phyloP scores from a whole-genome alignment of 345 rosid species.

The Cochlearia excelsa region DNA sequence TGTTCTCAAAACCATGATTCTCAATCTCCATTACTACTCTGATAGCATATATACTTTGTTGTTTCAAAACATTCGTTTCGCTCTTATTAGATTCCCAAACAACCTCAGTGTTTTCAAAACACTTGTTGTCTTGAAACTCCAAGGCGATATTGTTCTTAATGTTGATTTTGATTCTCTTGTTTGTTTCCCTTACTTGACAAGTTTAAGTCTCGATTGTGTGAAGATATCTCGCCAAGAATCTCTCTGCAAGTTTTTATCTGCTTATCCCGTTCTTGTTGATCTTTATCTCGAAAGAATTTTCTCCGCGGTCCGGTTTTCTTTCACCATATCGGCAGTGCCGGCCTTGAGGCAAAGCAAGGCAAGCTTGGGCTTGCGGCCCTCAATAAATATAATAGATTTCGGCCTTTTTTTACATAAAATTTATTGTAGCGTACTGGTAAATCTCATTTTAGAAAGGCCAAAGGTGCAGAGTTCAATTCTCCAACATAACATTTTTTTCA shows the following conservation, averaged over 20 bases:
- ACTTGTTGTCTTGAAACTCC: slow-evolving; percentile 15
- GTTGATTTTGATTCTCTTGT: slow-evolving; percentile 12
- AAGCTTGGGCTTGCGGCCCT: too few relatives aligned
- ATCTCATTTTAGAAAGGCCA: too few relatives aligned
- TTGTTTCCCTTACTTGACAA: slow-evolving; percentile 14
- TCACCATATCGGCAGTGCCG: too few relatives aligned
- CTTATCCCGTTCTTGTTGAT: slow-evolving; percentile 27
- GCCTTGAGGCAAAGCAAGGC: too few relatives aligned
- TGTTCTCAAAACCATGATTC: neutral
- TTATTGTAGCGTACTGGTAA: too few relatives aligned
- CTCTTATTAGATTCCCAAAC: neutral
- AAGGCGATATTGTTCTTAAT: slow-evolving; percentile 3
- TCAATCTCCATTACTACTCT: neutral
- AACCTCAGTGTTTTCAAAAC: slow-evolving; percentile 13
- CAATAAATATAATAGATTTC: too few relatives aligned
- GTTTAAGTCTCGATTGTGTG: neutral
- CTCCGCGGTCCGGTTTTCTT: too few relatives aligned
- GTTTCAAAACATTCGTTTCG: neutral
- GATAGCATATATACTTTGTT: neutral
- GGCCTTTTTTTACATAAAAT: too few relatives aligned
- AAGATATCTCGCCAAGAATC: neutral
- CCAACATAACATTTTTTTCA: too few relatives aligned
- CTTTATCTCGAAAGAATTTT: slow-evolving; percentile 3
- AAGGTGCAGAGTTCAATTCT: too few relatives aligned
- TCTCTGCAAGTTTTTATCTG: neutral